These are phyloP conservation scores for Aleurites moluccanus DNA, from an alignment of 441 rosid species.

Conservation along the genomic window DNA sequence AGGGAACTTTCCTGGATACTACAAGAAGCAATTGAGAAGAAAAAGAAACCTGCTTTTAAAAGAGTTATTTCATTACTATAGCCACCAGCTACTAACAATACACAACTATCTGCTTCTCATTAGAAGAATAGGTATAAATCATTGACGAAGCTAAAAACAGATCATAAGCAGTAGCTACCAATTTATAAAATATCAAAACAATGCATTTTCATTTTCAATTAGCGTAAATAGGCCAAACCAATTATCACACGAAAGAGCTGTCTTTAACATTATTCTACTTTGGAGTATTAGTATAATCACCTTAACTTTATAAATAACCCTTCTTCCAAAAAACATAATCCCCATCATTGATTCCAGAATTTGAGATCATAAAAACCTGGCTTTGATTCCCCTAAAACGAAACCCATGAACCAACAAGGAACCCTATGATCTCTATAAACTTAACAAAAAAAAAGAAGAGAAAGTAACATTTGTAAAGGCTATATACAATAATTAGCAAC, in stretches of 20 bases:
- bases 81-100: background rate
- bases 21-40: background rate
- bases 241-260: background rate
- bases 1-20: background rate
- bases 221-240: constrained; percentile 7
- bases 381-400: constrained; percentile 33
- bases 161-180: constrained; percentile 16
- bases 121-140: background rate
- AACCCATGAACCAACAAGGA: constrained; percentile 33
- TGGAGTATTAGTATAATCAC: constrained; percentile 19
- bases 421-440: constrained; percentile 30
- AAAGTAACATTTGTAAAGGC: constrained; percentile 35
- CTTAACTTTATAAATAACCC: constrained; percentile 30
- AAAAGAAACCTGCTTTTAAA: constrained; percentile 1
- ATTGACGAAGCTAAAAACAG: constrained; percentile 6
- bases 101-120: constrained; percentile 7
- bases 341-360: constrained; percentile 34
- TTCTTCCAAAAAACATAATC: constrained; percentile 34
- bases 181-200: background rate
- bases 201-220: constrained; percentile 12
- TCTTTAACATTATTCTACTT: background rate
- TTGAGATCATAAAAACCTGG: constrained; percentile 33
- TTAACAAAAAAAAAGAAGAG: constrained; percentile 21
- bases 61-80: background rate
- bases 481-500: constrained; percentile 27